Evolutionary conservation across 139 green algal genomes (phyloP).

Genomic region (Closterium sp.): DNA sequence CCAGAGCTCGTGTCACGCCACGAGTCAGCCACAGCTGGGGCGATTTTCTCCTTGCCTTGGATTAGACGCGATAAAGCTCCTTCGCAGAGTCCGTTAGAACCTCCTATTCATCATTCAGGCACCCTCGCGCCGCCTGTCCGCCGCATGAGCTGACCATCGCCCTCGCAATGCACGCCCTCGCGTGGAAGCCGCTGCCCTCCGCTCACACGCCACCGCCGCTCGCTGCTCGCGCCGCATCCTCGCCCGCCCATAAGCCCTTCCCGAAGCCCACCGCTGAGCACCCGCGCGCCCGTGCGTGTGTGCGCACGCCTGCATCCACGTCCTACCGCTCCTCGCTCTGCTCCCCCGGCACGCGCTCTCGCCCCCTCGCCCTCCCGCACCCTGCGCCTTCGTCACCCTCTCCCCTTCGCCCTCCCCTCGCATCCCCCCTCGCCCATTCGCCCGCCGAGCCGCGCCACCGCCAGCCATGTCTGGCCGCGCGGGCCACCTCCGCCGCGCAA

Average conservation of each 20-base stretch:
- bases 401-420: neutral
- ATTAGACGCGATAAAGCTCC: too few relatives aligned
- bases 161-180: neutral
- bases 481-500: neutral
- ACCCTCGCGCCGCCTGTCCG: too few relatives aligned
- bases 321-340: neutral
- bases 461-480: neutral
- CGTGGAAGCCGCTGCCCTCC: neutral
- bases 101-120: too few relatives aligned
- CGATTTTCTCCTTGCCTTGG: too few relatives aligned
- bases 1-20: too few relatives aligned
- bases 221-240: neutral
- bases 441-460: neutral
- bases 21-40: too few relatives aligned
- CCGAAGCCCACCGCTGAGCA: neutral
- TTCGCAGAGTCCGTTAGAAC: too few relatives aligned
- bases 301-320: neutral
- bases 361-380: too few relatives aligned
- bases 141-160: neutral
- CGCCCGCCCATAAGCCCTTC: neutral
- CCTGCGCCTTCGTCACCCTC: neutral
- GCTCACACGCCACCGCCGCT: neutral
- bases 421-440: neutral
- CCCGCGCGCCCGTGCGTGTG: neutral
- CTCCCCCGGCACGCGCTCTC: neutral